A percentile compares a stretch with the other conserved stretches of the same genome.
These are phyloP conservation scores for Pleurotus citrinopileatus DNA, from an alignment of 768 basidiomycete genomes.

Conservation along the genomic window DNA sequence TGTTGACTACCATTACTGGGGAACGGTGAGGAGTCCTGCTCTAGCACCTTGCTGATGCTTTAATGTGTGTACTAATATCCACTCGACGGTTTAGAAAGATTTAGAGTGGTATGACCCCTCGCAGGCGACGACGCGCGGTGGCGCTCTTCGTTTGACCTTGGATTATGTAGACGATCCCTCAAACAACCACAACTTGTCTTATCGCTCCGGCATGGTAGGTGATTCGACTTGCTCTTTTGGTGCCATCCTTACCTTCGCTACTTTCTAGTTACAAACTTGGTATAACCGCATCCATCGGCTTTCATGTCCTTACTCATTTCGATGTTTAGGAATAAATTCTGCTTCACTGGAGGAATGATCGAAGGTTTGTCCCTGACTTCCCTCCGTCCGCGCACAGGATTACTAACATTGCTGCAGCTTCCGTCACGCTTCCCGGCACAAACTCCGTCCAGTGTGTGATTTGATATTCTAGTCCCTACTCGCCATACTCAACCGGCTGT, in stretches of 20 bases:
- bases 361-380: too few relatives aligned
- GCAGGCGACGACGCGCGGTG: conserved; percentile 63
- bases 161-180: conserved; percentile 39
- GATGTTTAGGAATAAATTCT: conserved; percentile 51
- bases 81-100: conserved; percentile 36
- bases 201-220: conserved; percentile 50
- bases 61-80: background rate
- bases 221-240: background rate
- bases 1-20: conserved; percentile 68
- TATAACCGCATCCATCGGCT: conserved; percentile 17
- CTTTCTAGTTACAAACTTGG: conserved; percentile 31
- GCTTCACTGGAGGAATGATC: conserved; percentile 77
- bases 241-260: background rate
- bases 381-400: too few relatives aligned
- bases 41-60: background rate
- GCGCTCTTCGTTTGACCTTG: conserved; percentile 70
- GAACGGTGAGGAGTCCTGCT: conserved; percentile 32
- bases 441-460: conserved; percentile 24
- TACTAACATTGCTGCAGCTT: too few relatives aligned
- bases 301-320: background rate
- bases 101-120: conserved; percentile 80
- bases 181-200: conserved; percentile 67
- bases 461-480: conserved; percentile 8
- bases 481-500: background rate
- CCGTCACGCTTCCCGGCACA: conserved; percentile 39